phyloP scores from a whole-genome alignment of 169 alveolate species.

The Prorocentrum cordatum region DNA sequence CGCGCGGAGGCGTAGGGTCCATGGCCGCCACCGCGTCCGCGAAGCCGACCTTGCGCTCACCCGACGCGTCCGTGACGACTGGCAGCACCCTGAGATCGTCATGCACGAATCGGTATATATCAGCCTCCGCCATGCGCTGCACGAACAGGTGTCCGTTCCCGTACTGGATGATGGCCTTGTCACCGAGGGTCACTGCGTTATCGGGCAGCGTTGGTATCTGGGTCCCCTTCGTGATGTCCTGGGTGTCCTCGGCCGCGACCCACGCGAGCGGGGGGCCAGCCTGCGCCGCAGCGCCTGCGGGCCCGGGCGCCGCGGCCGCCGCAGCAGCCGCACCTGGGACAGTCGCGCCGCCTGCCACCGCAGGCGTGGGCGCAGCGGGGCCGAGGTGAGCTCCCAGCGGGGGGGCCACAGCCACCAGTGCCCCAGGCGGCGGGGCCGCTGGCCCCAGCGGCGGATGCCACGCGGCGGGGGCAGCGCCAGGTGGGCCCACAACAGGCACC shows the following conservation, averaged over 20 bases:
- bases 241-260: neutral
- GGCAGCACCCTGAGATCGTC: slow-evolving; percentile 18
- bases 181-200: neutral
- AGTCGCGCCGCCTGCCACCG: no score
- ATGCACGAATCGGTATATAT: neutral
- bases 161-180: neutral
- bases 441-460: no score
- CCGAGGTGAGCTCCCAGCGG: no score
- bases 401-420: no score
- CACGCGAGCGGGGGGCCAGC: neutral
- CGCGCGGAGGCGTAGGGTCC: neutral
- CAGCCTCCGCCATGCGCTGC: neutral
- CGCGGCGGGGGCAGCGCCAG: no score
- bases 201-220: neutral
- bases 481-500: no score
- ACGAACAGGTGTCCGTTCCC: neutral
- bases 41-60: neutral
- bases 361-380: no score
- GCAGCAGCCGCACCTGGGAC: neutral
- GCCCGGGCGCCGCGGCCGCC: neutral
- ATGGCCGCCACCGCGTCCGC: neutral
- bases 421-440: no score
- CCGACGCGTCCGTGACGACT: neutral
- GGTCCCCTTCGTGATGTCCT: neutral
- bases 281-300: neutral